These are phyloP conservation scores for Venturia aucupariae DNA, from an alignment of 2,329 filamentous ascomycete genomes.

Conservation along the genomic window DNA sequence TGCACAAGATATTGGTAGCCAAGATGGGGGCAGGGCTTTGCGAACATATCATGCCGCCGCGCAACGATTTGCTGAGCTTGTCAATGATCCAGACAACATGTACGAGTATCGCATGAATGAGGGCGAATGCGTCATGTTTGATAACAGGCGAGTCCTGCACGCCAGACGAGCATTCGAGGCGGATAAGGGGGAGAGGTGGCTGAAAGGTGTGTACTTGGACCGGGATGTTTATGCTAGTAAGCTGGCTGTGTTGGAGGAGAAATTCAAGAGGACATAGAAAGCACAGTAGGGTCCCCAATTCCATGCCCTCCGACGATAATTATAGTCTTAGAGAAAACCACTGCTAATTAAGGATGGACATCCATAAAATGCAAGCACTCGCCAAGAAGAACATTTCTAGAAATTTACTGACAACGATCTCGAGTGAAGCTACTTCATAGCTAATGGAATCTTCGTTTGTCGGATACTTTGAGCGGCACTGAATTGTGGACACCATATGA, in stretches of 20 bases:
- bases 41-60: slow-evolving; percentile 42
- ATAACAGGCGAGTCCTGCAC: slow-evolving; percentile 79
- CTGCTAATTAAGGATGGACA: no score
- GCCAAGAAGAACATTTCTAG: no score
- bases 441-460: no score
- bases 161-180: slow-evolving; percentile 68
- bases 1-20: slow-evolving; percentile 18
- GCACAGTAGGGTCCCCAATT: no score
- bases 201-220: slow-evolving; percentile 78
- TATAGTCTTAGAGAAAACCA: no score
- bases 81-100: slow-evolving; percentile 51
- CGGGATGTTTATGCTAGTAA: slow-evolving; percentile 48
- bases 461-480: no score
- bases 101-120: slow-evolving; percentile 65
- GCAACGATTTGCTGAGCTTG: slow-evolving; percentile 45
- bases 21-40: slow-evolving; percentile 16
- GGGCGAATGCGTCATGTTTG: slow-evolving; percentile 88
- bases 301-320: no score
- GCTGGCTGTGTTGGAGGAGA: slow-evolving; percentile 11
- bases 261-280: slow-evolving; percentile 3
- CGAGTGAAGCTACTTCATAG: no score
- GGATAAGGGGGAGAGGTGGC: slow-evolving; percentile 60
- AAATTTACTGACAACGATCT: no score
- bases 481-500: no score
- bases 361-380: no score